phyloP scores from a whole-genome alignment of 148 eudicot species.

The Rhododendron williamsianum region DNA sequence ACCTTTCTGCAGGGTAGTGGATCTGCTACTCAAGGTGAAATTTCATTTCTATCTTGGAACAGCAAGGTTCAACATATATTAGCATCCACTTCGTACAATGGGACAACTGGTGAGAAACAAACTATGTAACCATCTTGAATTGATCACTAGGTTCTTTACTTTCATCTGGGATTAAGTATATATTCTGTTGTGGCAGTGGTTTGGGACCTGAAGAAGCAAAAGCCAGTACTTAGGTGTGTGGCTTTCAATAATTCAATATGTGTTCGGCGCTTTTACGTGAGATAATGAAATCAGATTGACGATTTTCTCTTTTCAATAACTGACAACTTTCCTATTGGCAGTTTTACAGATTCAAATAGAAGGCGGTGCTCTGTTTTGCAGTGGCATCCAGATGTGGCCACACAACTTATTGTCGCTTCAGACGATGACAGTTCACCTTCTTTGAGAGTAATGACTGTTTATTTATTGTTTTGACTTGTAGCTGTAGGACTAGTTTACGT shows the following conservation, averaged over 20 bases:
- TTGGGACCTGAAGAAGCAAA: slow-evolving; percentile 98
- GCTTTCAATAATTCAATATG: neutral
- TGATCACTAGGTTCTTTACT: neutral
- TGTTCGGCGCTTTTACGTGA: neutral
- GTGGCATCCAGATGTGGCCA: slow-evolving; percentile 96
- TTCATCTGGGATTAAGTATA: slow-evolving; percentile 1
- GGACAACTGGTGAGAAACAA: slow-evolving; percentile 70
- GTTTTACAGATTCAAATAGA: slow-evolving; percentile 78
- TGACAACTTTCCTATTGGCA: slow-evolving; percentile 31
- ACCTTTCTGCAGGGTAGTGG: slow-evolving; percentile 67
- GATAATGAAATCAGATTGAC: neutral
- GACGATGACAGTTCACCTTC: slow-evolving; percentile 92
- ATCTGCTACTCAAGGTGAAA: slow-evolving; percentile 87
- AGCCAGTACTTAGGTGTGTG: slow-evolving; percentile 78
- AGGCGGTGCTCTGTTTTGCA: slow-evolving; percentile 95
- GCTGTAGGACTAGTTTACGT: neutral
- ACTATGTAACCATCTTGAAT: neutral
- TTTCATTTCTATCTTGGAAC: slow-evolving; percentile 94
- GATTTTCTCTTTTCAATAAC: neutral
- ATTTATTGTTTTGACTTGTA: neutral
- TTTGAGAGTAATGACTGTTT: slow-evolving; percentile 48
- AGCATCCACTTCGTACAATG: slow-evolving; percentile 88
- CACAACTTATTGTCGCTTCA: slow-evolving; percentile 87
- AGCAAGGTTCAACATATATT: slow-evolving; percentile 84
- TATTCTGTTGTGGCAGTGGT: slow-evolving; percentile 50